Conservation (phyloP, 257 asterid species). For the Craterostigma plantagineum region DNA sequence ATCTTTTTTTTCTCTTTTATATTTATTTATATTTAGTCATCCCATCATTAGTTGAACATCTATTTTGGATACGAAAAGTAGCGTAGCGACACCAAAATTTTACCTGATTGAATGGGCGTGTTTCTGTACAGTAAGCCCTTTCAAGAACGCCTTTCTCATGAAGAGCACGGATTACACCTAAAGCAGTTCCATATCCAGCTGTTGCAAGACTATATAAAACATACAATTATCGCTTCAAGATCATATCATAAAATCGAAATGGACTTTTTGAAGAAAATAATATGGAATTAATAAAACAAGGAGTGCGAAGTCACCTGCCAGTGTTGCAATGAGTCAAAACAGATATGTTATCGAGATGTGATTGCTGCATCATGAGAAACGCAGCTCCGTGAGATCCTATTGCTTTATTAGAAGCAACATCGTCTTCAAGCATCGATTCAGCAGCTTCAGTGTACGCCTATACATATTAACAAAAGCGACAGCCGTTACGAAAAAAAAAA, state of each 20-base stretch:
- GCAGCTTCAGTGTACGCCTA: constrained; percentile 78
- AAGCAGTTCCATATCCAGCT: constrained; percentile 98
- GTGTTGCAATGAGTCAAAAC: constrained; percentile 95
- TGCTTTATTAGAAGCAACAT: constrained; percentile 80
- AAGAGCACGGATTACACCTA: constrained; percentile 89
- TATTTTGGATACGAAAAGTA: too few relatives aligned
- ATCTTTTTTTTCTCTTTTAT: too few relatives aligned
- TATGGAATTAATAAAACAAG: too few relatives aligned
- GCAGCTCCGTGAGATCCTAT: constrained; percentile 73
- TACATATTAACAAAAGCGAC: too few relatives aligned
- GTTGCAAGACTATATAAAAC: constrained; percentile 63
- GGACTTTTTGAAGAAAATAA: neutral
- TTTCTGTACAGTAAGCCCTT: constrained; percentile 90
- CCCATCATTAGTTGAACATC: too few relatives aligned
- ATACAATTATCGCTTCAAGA: neutral
- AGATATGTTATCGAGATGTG: constrained; percentile 25
- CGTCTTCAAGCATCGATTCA: constrained; percentile 77
- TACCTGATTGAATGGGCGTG: constrained; percentile 96
- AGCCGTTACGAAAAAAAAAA: too few relatives aligned
- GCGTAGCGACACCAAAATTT: too few relatives aligned
- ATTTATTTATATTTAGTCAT: too few relatives aligned
- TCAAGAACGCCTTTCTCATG: constrained; percentile 50
- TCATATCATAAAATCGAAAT: neutral
- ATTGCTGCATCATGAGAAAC: constrained; percentile 29
- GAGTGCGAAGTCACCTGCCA: too few relatives aligned